A percentile compares a stretch with the other conserved stretches of the same genome.
These are phyloP conservation scores for Suhomyces terraborum DNA, from an alignment of 1,139 yeast genomes.

Conservation along the genomic window DNA sequence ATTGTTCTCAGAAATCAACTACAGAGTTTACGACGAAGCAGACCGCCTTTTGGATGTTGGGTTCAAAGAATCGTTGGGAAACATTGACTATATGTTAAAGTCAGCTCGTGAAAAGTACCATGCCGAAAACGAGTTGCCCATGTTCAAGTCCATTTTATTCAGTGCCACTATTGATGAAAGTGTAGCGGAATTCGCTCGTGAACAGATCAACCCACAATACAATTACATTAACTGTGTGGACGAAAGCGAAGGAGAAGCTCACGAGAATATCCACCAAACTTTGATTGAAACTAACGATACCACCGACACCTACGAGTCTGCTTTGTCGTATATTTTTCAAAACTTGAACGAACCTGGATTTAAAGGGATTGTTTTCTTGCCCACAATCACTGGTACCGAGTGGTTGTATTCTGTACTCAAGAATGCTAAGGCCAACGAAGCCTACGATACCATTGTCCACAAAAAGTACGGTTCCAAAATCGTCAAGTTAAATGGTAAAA, in stretches of 20 bases:
- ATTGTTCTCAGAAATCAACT: conserved; percentile 56
- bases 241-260: conserved; percentile 74
- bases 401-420: conserved; percentile 40
- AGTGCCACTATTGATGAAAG: conserved; percentile 83
- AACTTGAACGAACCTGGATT: conserved; percentile 36
- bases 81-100: conserved; percentile 54
- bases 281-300: conserved; percentile 51
- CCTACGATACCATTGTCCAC: conserved; percentile 16
- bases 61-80: conserved; percentile 62
- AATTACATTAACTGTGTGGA: conserved; percentile 76
- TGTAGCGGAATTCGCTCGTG: conserved; percentile 65
- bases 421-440: conserved; percentile 17
- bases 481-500: conserved; percentile 65
- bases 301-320: conserved; percentile 54
- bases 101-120: conserved; percentile 32
- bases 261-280: conserved; percentile 74
- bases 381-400: conserved; percentile 72
- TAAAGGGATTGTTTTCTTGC: conserved; percentile 81
- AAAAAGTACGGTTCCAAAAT: conserved; percentile 19
- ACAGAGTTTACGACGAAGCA: conserved; percentile 85
- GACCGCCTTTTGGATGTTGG: conserved; percentile 80
- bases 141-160: conserved; percentile 68
- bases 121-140: conserved; percentile 28
- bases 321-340: conserved; percentile 49
- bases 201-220: conserved; percentile 64